A percentile compares a stretch with the other conserved stretches of the same genome.
phyloP scores from a whole-genome alignment of 2,329 filamentous ascomycete genomes.

The Epichloe sylvatica region DNA sequence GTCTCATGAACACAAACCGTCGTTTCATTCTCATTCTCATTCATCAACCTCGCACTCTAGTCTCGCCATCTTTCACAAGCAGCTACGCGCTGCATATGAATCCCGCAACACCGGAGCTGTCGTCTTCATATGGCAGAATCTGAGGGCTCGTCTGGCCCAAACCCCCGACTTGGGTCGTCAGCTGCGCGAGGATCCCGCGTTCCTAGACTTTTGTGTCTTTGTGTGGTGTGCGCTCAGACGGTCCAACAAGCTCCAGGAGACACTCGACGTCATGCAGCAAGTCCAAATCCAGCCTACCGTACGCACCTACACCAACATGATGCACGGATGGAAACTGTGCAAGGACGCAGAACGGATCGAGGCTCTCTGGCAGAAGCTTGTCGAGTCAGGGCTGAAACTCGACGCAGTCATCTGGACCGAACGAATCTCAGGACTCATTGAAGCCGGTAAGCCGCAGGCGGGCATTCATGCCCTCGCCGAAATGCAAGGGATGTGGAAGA shows the following conservation, averaged over 20 bases:
- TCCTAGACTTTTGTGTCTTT: slow-evolving; percentile 27
- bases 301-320: slow-evolving; percentile 58
- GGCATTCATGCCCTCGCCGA: slow-evolving; percentile 53
- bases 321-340: slow-evolving; percentile 52
- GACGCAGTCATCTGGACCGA: slow-evolving; percentile 57
- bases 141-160: slow-evolving; percentile 14
- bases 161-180: slow-evolving; percentile 13
- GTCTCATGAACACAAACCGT: neutral
- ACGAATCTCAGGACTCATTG: slow-evolving; percentile 52
- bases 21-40: neutral
- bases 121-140: slow-evolving; percentile 20
- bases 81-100: slow-evolving; percentile 17
- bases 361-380: slow-evolving; percentile 53
- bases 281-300: slow-evolving; percentile 44
- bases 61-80: slow-evolving; percentile 14
- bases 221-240: slow-evolving; percentile 24
- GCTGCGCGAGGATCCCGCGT: slow-evolving; percentile 20
- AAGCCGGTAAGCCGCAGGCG: slow-evolving; percentile 34
- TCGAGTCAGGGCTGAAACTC: slow-evolving; percentile 40
- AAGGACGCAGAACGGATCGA: slow-evolving; percentile 47
- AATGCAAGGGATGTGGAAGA: slow-evolving; percentile 48
- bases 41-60: neutral
- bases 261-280: slow-evolving; percentile 28
- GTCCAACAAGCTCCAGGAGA: slow-evolving; percentile 18
- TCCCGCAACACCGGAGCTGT: slow-evolving; percentile 17